Evolutionary conservation across 2,329 filamentous ascomycete genomes (phyloP).

Genomic region (Nigrograna mackinnonii): DNA sequence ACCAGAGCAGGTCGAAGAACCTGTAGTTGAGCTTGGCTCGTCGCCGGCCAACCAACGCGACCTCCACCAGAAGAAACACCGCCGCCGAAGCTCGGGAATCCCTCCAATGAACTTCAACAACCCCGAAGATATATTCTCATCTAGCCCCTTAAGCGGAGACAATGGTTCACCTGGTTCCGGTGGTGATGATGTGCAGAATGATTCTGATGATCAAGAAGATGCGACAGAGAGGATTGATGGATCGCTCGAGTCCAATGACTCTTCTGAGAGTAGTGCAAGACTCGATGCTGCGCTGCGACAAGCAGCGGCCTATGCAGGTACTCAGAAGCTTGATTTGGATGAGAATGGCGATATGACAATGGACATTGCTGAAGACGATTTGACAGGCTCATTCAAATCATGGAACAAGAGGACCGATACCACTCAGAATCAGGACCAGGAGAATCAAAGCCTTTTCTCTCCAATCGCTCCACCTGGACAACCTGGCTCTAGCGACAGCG

Average conservation of each 20-base stretch:
- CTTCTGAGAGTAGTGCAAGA: slow-evolving; percentile 69
- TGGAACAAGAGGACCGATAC: slow-evolving; percentile 65
- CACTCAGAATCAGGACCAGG: slow-evolving; percentile 47
- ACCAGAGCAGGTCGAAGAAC: slow-evolving; percentile 63
- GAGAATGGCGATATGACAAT: slow-evolving; percentile 58
- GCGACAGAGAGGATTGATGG: slow-evolving; percentile 64
- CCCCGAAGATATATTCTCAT: slow-evolving; percentile 69
- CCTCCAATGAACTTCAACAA: slow-evolving; percentile 67
- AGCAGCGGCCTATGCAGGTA: slow-evolving; percentile 76
- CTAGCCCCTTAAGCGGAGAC: slow-evolving; percentile 74
- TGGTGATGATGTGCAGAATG: slow-evolving; percentile 56
- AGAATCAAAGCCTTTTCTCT: slow-evolving; percentile 55
- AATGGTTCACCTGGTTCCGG: slow-evolving; percentile 38
- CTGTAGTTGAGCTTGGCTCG: slow-evolving; percentile 59
- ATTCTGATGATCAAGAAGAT: slow-evolving; percentile 68
- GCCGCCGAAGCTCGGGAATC: slow-evolving; percentile 69
- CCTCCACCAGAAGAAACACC: slow-evolving; percentile 62
- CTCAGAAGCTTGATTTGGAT: slow-evolving; percentile 66
- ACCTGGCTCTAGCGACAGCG: slow-evolving; percentile 44
- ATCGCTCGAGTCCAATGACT: slow-evolving; percentile 61
- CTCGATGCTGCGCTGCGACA: slow-evolving; percentile 78
- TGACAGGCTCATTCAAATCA: slow-evolving; percentile 74
- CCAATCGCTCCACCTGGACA: slow-evolving; percentile 41
- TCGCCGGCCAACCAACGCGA: slow-evolving; percentile 69
- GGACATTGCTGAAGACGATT: slow-evolving; percentile 64